Percentiles rank a stretch among this genome's conserved stretches.
Conservation (phyloP, 192 early-diverging fungal species). For the Backusella liffmaniae region DNA sequence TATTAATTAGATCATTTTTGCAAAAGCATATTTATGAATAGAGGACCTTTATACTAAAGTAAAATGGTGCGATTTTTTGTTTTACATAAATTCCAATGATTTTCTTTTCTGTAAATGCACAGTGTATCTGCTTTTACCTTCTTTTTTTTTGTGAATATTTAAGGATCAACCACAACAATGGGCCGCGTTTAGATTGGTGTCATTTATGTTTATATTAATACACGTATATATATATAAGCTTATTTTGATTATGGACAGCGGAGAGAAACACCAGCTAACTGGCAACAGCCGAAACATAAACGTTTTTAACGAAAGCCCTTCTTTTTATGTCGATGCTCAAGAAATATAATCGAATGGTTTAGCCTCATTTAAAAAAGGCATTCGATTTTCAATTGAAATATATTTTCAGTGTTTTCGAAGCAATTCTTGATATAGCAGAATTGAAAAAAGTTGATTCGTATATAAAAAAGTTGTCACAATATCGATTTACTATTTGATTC, state of each 20-base stretch:
- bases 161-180: neutral
- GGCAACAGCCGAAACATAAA: neutral
- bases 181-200: neutral
- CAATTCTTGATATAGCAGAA: too few relatives aligned
- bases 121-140: neutral
- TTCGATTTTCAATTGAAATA: neutral
- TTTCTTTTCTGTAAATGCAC: neutral
- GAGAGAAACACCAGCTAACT: neutral
- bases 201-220: neutral
- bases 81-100: neutral
- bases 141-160: neutral
- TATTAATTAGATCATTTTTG: neutral
- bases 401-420: too few relatives aligned
- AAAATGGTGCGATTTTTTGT: neutral
- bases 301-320: neutral
- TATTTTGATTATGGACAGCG: neutral
- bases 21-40: neutral
- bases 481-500: neutral
- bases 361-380: neutral
- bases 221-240: neutral
- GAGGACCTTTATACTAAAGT: neutral
- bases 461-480: neutral
- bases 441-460: too few relatives aligned
- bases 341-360: too few relatives aligned
- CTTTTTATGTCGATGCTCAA: neutral